A percentile compares a stretch with the other conserved stretches of the same genome.
Evolutionary conservation across 2,329 filamentous ascomycete species (phyloP).

Genomic region (Penicillium sp.): DNA sequence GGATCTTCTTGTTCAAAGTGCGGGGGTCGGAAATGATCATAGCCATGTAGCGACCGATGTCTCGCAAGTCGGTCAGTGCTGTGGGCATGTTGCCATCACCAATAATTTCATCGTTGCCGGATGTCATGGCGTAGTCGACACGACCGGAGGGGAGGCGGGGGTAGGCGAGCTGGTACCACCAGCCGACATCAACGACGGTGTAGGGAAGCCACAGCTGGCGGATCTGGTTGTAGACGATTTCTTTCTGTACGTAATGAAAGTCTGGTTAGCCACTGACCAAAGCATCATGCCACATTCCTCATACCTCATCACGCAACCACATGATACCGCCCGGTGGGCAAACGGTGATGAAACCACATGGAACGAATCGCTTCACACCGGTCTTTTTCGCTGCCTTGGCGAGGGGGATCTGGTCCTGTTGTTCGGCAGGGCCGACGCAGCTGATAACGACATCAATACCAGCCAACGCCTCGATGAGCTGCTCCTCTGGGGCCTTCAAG

Average conservation of each 20-base stretch:
- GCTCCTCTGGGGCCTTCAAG: constrained; percentile 41
- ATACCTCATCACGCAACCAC: constrained; percentile 41
- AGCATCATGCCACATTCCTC: constrained; percentile 6
- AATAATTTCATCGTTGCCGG: constrained; percentile 38
- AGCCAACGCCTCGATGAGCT: constrained; percentile 42
- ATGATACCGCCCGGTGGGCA: constrained; percentile 47
- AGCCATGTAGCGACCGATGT: constrained; percentile 54
- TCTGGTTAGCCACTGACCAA: constrained; percentile 5
- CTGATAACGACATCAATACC: constrained; percentile 49
- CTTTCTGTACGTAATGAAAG: constrained; percentile 41
- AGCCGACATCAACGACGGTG: constrained; percentile 59
- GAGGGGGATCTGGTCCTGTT: constrained; percentile 47
- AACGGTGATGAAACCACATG: constrained; percentile 50
- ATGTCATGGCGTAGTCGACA: constrained; percentile 45
- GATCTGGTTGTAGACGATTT: constrained; percentile 51
- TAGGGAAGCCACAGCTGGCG: constrained; percentile 51
- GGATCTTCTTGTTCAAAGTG: constrained; percentile 54
- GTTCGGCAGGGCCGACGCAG: constrained; percentile 35
- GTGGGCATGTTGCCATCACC: constrained; percentile 48
- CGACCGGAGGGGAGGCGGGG: constrained; percentile 47
- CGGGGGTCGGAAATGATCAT: constrained; percentile 51
- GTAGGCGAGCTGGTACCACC: constrained; percentile 54
- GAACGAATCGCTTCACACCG: constrained; percentile 53
- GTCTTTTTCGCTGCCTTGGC: constrained; percentile 50
- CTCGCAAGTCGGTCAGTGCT: constrained; percentile 50